phyloP scores from a whole-genome alignment of 257 asterid genomes.

The Gentiana dahurica region DNA sequence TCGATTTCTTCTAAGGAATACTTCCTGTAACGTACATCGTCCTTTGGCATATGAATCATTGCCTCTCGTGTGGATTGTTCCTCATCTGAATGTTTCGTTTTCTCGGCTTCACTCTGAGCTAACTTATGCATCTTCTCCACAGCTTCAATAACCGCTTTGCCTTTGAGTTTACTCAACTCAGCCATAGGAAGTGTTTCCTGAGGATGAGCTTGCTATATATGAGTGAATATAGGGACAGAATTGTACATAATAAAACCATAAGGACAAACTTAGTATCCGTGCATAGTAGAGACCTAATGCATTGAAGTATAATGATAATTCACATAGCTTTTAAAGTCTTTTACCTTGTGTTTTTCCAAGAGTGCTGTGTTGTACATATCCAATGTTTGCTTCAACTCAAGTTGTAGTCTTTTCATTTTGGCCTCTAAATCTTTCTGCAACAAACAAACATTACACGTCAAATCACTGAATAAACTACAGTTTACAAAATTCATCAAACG shows the following conservation, averaged over 20 bases:
- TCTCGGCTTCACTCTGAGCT: slow-evolving; percentile 55
- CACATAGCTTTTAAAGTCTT: not conserved
- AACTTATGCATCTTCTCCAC: slow-evolving; percentile 67
- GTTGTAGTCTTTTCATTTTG: slow-evolving; percentile 43
- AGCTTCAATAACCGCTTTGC: slow-evolving; percentile 65
- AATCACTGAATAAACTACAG: not conserved
- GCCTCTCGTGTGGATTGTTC: slow-evolving; percentile 40
- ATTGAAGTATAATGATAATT: not conserved
- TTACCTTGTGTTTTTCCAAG: slow-evolving; percentile 56
- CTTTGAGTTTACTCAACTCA: slow-evolving; percentile 64
- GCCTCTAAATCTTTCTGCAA: slow-evolving; percentile 24
- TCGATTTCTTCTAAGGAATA: slow-evolving; percentile 62
- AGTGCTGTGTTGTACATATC: slow-evolving; percentile 55
- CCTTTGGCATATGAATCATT: slow-evolving; percentile 32
- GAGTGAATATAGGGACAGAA: not conserved
- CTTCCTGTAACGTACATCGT: slow-evolving; percentile 47
- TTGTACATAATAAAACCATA: not conserved
- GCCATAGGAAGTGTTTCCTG: not conserved
- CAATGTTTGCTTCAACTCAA: slow-evolving; percentile 60
- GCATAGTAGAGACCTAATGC: no score
- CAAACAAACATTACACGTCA: not conserved
- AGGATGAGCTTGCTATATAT: not conserved
- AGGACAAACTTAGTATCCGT: not conserved
- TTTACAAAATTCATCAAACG: not conserved
- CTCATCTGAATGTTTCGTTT: slow-evolving; percentile 52